phyloP scores from a whole-genome alignment of 345 rosid genomes.

The Balakata baccata region DNA sequence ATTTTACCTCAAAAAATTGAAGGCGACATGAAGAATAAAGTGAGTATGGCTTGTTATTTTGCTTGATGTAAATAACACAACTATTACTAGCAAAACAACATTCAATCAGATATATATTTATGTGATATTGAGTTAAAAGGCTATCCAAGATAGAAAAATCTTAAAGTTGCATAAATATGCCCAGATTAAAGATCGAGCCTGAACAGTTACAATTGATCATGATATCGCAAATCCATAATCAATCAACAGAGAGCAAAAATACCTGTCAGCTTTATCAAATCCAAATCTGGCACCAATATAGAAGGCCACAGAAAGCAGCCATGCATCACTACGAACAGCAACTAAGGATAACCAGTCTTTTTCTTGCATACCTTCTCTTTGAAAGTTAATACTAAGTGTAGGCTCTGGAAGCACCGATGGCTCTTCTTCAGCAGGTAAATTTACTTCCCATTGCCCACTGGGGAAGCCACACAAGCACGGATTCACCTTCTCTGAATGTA shows the following conservation, averaged over 20 bases:
- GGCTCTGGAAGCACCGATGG: slow-evolving; percentile 95
- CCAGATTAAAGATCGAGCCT: not conserved
- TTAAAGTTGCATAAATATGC: not conserved
- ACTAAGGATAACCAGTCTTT: slow-evolving; percentile 82
- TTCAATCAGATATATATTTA: not conserved
- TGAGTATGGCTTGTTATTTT: not conserved
- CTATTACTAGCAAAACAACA: not conserved
- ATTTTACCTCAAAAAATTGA: not conserved
- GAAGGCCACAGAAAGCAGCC: slow-evolving; percentile 71
- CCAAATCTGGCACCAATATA: slow-evolving; percentile 76
- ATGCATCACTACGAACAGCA: slow-evolving; percentile 80
- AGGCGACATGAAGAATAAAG: not conserved
- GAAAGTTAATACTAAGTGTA: slow-evolving; percentile 80
- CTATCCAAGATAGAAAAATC: not conserved
- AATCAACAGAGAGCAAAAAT: not conserved
- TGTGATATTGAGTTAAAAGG: not conserved
- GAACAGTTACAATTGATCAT: not conserved
- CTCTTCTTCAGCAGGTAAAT: slow-evolving; percentile 82
- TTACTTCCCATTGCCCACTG: slow-evolving; percentile 74
- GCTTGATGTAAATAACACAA: not conserved
- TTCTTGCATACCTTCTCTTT: slow-evolving; percentile 78
- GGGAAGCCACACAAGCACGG: slow-evolving; percentile 82
- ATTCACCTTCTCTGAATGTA: slow-evolving; percentile 66
- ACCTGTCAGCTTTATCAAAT: slow-evolving; percentile 75
- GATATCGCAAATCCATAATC: not conserved